phyloP scores from a whole-genome alignment of 1,139 yeast species.

The Pichia sp. region DNA sequence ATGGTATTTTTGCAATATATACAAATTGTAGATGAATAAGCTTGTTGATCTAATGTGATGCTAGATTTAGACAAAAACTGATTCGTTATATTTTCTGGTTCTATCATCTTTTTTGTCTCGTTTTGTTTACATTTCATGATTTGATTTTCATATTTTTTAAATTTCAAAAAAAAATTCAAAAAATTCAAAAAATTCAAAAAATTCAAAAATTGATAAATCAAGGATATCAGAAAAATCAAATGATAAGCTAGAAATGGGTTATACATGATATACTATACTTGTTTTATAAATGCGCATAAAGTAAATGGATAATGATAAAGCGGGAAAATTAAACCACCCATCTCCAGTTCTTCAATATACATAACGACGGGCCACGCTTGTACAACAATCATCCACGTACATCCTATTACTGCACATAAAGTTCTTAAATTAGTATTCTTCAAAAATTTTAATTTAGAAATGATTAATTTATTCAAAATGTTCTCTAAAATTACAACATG shows the following conservation, averaged over 20 bases:
- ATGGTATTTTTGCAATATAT: background rate
- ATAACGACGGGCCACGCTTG: slow-evolving; percentile 1
- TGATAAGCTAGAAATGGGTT: too few relatives aligned
- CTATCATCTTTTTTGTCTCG: background rate
- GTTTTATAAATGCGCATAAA: background rate
- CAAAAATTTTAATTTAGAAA: background rate
- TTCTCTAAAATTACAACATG: slow-evolving; percentile 1
- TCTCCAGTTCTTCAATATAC: slow-evolving; percentile 2
- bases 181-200: background rate
- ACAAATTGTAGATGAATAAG: background rate
- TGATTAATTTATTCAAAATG: background rate
- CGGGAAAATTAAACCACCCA: slow-evolving; percentile 1
- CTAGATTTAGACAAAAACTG: background rate
- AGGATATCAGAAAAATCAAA: too few relatives aligned
- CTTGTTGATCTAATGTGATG: background rate
- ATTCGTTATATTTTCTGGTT: background rate
- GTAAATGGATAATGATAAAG: background rate
- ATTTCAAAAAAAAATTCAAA: background rate
- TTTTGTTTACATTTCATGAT: background rate
- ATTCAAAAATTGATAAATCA: too few relatives aligned
- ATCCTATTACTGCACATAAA: background rate
- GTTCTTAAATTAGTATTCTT: background rate
- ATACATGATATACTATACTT: background rate
- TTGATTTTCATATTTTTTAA: background rate
- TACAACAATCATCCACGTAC: slow-evolving; percentile 1